Conservation (phyloP, 2,329 filamentous ascomycete genomes). For the Beauveria brongniartii region DNA sequence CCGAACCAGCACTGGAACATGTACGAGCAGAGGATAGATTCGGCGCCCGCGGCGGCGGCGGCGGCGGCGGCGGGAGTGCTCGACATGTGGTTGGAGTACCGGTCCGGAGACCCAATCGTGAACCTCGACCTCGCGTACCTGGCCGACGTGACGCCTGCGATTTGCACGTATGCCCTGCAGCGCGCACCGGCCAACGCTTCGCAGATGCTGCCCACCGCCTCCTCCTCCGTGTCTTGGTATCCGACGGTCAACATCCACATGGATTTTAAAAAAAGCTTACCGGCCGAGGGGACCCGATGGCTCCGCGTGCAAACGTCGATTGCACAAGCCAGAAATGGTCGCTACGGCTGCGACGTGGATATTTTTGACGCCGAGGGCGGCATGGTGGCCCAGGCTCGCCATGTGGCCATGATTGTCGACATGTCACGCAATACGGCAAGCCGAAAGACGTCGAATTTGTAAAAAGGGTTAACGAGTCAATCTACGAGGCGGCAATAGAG, state of each 20-base stretch:
- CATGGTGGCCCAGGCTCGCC: conserved; percentile 24
- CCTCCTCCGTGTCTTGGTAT: conserved; percentile 52
- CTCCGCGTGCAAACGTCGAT: conserved; percentile 56
- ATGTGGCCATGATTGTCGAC: conserved; percentile 24
- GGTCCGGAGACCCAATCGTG: not conserved
- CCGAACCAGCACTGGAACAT: conserved; percentile 22
- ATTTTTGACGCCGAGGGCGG: conserved; percentile 43
- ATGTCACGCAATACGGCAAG: conserved; percentile 20
- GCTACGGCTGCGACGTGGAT: conserved; percentile 66
- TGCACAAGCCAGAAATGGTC: conserved; percentile 61
- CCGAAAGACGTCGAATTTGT: not conserved
- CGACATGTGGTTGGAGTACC: conserved; percentile 16
- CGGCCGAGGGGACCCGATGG: conserved; percentile 62
- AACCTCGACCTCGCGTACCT: conserved; percentile 4
- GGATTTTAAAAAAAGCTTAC: conserved; percentile 67
- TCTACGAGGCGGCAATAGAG: not conserved
- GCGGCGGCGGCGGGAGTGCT: conserved; percentile 10
- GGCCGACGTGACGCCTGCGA: conserved; percentile 1
- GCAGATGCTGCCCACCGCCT: not conserved
- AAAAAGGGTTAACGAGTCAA: not conserved
- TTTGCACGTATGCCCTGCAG: not conserved
- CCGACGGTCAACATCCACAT: conserved; percentile 68
- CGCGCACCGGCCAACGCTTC: not conserved
- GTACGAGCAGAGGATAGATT: conserved; percentile 19
- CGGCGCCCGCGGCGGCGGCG: not conserved